Evolutionary conservation across 2,329 filamentous ascomycete genomes (phyloP).

Genomic region (Exophiala oligosperma): DNA sequence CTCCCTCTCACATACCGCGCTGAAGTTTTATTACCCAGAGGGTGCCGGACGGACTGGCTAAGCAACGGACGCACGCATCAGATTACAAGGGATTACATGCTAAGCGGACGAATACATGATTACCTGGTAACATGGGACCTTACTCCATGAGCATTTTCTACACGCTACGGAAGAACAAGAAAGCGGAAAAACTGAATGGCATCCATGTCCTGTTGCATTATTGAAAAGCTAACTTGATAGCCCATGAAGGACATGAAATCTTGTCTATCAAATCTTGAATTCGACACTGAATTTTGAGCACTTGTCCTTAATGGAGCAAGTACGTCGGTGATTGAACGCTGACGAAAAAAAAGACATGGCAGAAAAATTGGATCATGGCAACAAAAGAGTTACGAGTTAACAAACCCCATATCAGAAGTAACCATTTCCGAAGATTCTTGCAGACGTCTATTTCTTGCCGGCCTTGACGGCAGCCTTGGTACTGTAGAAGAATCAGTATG

Average conservation of each 20-base stretch:
- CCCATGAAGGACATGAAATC: conserved; percentile 15
- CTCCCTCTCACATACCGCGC: no score
- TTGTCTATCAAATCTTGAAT: conserved; percentile 11
- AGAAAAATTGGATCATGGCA: conserved; percentile 8
- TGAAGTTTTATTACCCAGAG: no score
- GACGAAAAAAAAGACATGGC: conserved; percentile 1
- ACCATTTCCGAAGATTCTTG: conserved; percentile 10
- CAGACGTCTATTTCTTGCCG: conserved; percentile 54
- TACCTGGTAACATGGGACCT: no score
- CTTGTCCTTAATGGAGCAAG: conserved; percentile 7
- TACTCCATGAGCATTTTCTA: no score
- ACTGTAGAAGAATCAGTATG: not conserved
- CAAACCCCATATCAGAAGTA: not conserved
- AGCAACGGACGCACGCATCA: no score
- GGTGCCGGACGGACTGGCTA: no score
- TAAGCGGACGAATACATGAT: no score
- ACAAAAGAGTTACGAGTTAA: conserved; percentile 5
- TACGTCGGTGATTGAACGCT: conserved; percentile 2
- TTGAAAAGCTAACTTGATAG: conserved; percentile 7
- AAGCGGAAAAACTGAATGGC: not conserved
- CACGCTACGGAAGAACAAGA: no score
- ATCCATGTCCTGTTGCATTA: conserved; percentile 11
- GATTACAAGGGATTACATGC: no score
- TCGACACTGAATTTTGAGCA: conserved; percentile 10
- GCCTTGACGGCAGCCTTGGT: conserved; percentile 83